These are phyloP conservation scores for Pseudogymnoascus sp. DNA, from an alignment of 2,329 filamentous ascomycete genomes.

Conservation along the genomic window DNA sequence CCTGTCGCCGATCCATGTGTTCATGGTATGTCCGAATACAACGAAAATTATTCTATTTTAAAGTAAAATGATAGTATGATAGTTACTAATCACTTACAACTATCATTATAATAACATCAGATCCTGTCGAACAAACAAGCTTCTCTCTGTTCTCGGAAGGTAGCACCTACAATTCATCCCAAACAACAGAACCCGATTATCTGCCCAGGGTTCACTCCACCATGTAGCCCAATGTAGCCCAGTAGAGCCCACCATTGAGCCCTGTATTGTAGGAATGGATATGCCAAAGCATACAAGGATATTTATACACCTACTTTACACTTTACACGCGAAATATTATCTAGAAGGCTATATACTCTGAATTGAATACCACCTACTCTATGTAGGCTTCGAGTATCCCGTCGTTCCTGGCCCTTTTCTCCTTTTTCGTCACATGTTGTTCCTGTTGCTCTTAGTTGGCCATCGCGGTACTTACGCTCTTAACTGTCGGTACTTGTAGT, in stretches of 20 bases:
- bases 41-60: too few relatives aligned
- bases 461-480: neutral
- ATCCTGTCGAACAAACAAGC: neutral
- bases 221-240: neutral
- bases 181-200: neutral
- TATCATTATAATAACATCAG: neutral
- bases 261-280: neutral
- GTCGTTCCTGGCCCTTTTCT: neutral
- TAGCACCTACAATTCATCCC: neutral
- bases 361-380: neutral
- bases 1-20: neutral
- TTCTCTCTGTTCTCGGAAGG: neutral
- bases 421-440: slow-evolving; percentile 1
- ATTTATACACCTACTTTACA: neutral
- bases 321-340: neutral
- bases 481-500: neutral
- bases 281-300: neutral
- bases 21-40: neutral
- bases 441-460: neutral
- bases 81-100: neutral
- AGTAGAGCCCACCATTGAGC: neutral
- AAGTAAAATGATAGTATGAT: neutral
- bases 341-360: neutral
- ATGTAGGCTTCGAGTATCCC: neutral
- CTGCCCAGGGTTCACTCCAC: neutral